Conservation (phyloP, 1,139 yeast genomes). For the Hyphopichia burtonii region DNA sequence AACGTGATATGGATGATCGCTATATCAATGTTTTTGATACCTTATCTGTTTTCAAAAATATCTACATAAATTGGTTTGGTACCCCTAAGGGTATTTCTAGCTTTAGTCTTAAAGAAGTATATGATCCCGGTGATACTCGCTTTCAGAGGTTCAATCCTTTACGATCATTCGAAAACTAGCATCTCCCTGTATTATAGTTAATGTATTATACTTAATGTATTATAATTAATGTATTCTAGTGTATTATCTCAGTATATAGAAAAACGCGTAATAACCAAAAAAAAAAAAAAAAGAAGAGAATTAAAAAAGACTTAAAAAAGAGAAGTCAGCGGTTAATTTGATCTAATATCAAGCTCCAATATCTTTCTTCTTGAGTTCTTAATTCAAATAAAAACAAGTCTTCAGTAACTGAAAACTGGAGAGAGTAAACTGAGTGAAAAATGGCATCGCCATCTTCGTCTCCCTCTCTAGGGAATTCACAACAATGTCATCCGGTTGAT, state of each 20-base stretch:
- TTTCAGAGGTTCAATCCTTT: conserved; percentile 27
- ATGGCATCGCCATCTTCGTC: neutral
- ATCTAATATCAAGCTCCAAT: neutral
- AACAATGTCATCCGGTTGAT: conserved; percentile 7
- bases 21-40: conserved; percentile 48
- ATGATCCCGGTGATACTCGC: conserved; percentile 44
- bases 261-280: neutral
- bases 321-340: neutral
- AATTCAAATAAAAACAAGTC: too few relatives aligned
- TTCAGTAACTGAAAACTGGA: too few relatives aligned
- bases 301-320: neutral
- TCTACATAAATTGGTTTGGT: conserved; percentile 48
- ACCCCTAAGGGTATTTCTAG: conserved; percentile 47
- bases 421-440: too few relatives aligned
- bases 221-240: neutral
- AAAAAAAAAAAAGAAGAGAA: neutral
- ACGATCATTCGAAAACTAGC: conserved; percentile 5
- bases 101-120: conserved; percentile 34
- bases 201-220: too few relatives aligned
- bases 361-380: too few relatives aligned
- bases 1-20: conserved; percentile 14
- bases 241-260: neutral
- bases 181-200: neutral
- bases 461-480: neutral
- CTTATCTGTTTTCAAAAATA: conserved; percentile 34